Evolutionary conservation across 2,329 filamentous ascomycete genomes (phyloP), one percentile per base, ranked within the genome.

Genomic region (Trichoderma atroviride): DNA sequence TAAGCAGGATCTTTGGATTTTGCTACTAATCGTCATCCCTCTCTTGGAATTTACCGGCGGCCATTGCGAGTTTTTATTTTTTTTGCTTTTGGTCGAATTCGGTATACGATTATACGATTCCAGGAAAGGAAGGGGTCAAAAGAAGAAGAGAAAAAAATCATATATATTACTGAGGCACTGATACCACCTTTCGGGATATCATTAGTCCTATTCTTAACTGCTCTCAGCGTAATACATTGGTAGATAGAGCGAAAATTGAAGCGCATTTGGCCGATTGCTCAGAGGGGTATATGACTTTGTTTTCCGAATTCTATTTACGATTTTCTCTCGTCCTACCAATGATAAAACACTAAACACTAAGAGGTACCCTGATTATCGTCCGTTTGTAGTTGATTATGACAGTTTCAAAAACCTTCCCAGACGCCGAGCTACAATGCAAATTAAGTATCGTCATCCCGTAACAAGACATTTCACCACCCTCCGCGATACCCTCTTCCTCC

Each of bases 401-500:
- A 35, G 22, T 33, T 35, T n/a, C 27, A 52, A 55, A 40, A 60
- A 40, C 19, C 16, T 61, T 60, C 31, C 70, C 50, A 47, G 64
- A 71, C 70, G 70, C 70, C 70, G 61, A 70, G 69, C 64, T 71
- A 59, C 29, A 59, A 71, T 71, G 70, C 70, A 70, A 64, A 70
- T 22, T 50, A 65, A 56, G 61, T 55, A 65, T 55, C 13, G 59
- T 59, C 40, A 52, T 33, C 31, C 64, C 37, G 19, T 52, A 33
- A 53, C 37, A 53, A 19, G 56, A 35, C 10, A 4, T 62, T 29
- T 63, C 76, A 86, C 84, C 84, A 85, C 31, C 83, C 80, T n/a
- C 82, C 81, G 3, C 85, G 80, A 72, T 83, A 86, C 19, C 85
- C 83, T 68, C 86, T 80, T 22, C 83, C 84, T 59, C 85, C 85